These are phyloP conservation scores for Fusarium sp. DNA, from an alignment of 2,329 filamentous ascomycete genomes.

Conservation along the genomic window DNA sequence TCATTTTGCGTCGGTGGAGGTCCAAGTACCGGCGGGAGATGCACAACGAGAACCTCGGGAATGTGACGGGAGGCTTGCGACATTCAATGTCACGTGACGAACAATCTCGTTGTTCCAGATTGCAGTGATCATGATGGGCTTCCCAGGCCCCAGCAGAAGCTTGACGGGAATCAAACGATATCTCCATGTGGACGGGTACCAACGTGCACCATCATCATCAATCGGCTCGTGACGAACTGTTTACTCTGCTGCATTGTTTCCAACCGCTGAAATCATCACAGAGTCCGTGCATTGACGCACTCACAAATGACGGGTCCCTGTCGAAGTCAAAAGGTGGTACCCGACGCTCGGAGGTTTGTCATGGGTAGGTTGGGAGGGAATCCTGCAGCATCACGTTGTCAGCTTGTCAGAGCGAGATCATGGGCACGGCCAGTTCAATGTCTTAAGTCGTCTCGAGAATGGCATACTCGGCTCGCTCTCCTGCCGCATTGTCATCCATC, in stretches of 20 bases:
- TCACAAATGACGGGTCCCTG: conserved; percentile 30
- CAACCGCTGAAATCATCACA: conserved; percentile 29
- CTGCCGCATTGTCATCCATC: conserved; percentile 5
- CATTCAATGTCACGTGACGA: conserved; percentile 25
- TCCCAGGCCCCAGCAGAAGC: neutral
- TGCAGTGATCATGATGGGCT: neutral
- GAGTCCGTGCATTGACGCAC: conserved; percentile 35
- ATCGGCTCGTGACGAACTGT: neutral
- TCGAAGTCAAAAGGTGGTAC: conserved; percentile 37
- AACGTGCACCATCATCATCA: neutral
- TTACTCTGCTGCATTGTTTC: neutral
- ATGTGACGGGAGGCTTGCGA: conserved; percentile 37
- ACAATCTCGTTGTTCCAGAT: neutral
- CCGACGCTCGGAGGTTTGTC: conserved; percentile 37
- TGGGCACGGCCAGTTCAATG: neutral
- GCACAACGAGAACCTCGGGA: conserved; percentile 43
- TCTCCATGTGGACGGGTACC: neutral
- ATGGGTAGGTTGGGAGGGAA: conserved; percentile 17
- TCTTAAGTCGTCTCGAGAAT: neutral
- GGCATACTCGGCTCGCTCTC: neutral
- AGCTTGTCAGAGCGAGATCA: neutral
- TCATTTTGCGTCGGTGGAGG: conserved; percentile 28
- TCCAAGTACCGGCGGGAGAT: conserved; percentile 43
- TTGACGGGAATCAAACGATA: neutral
- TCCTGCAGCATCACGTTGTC: conserved; percentile 21